Evolutionary conservation across 306 rosid species (phyloP), one percentile per base, ranked within the genome.

Genomic region (Begonia peltatifolia): DNA sequence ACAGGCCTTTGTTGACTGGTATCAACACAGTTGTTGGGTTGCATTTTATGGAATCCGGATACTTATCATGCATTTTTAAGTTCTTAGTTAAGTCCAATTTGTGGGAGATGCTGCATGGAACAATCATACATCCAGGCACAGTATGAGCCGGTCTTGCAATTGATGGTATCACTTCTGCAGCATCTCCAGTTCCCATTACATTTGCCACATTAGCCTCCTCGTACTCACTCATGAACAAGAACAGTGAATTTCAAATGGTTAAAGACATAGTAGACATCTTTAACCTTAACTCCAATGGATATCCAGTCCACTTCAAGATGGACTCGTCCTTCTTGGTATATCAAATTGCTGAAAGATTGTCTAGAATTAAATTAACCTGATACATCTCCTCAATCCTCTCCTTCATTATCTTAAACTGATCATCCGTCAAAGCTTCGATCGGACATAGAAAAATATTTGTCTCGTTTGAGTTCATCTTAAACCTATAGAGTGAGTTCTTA

Each of bases 141-240:
- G 69, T 80, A 13, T 76, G 68, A 63, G 41, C 71, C 18, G 58
- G 66, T 67, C 77, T 71, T 38, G 68, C 83, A 11, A 54, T 2
- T 0, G 76, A 47, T 2, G 84, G 87, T 49, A 81, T 77, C 84
- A 77, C 62, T 62, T 81, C 87, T 14, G 84, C 81, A 1, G 87
- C 87, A 61, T 77, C 88, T 22, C 84, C 88, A 7, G 88, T 77
- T 20, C 88, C 81, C 81, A 81, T 81, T 15, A 81, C 84, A 1
- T 79, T 76, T 8, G 81, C 88, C 71, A 81, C 76, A 62, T 74
- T 69, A 50, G 75, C 44, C 67, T 74, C 88, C 79, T 81, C 88
- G 36, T 81, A 81, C 14, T 81, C 74, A 81, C 14, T 81, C 74
- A 18, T 81, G 88, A 35, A 81, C 81, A 61, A 81, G 84, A 14